phyloP scores from a whole-genome alignment of 2,329 filamentous ascomycete genomes.

The Nemania sp. region DNA sequence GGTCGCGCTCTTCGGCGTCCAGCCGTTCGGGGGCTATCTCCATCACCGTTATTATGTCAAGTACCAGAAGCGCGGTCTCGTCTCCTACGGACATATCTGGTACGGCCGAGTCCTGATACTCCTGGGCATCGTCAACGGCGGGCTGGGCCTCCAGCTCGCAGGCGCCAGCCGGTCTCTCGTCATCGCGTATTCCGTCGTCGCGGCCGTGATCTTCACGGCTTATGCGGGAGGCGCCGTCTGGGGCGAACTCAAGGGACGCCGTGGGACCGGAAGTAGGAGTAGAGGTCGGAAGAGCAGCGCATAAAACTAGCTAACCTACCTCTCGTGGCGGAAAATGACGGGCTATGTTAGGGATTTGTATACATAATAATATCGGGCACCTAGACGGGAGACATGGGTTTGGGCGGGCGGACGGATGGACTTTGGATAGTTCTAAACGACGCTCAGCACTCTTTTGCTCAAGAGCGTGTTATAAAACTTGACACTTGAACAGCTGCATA shows the following conservation, averaged over 20 bases:
- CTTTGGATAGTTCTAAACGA: neutral
- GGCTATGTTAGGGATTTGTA: neutral
- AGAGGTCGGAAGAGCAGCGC: conserved; percentile 6
- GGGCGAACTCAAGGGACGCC: conserved; percentile 25
- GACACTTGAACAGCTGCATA: conserved; percentile 5
- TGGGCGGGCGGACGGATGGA: neutral
- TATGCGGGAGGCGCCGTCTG: conserved; percentile 44
- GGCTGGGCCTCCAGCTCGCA: conserved; percentile 60
- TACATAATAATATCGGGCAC: no score
- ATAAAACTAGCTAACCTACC: neutral
- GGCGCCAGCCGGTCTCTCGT: conserved; percentile 46
- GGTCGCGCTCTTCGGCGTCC: conserved; percentile 57
- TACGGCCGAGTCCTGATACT: conserved; percentile 62
- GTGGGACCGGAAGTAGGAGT: neutral
- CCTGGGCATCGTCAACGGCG: conserved; percentile 66
- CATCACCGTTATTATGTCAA: conserved; percentile 61
- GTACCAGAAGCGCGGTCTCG: conserved; percentile 50
- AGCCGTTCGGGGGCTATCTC: conserved; percentile 61
- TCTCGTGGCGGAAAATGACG: no score
- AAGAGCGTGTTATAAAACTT: neutral
- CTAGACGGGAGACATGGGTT: no score
- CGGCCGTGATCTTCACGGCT: conserved; percentile 51
- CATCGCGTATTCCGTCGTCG: conserved; percentile 61
- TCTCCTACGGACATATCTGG: conserved; percentile 66
- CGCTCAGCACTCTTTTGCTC: neutral